A percentile compares a stretch with the other conserved stretches of the same genome.
phyloP scores from a whole-genome alignment of 116 monocot species.

The Cymodocea nodosa region DNA sequence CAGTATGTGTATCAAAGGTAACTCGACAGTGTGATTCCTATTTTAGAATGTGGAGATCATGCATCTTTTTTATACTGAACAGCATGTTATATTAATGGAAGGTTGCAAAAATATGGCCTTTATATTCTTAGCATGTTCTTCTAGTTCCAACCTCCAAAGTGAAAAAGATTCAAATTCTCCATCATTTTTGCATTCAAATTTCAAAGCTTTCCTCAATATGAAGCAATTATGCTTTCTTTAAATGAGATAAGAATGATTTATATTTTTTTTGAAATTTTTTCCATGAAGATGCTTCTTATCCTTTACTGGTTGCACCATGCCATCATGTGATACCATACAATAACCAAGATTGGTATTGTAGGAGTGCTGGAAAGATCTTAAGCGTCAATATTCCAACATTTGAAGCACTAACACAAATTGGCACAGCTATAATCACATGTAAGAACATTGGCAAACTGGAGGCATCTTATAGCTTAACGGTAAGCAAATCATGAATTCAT shows the following conservation, averaged over 20 bases:
- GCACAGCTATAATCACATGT: slow-evolving; percentile 46
- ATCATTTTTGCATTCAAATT: too few species aligned
- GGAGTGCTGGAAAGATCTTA: slow-evolving; percentile 83
- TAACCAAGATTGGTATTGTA: slow-evolving; percentile 11
- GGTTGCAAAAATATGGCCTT: too few species aligned
- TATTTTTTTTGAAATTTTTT: too few species aligned
- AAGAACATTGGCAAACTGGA: slow-evolving; percentile 84
- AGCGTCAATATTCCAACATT: slow-evolving; percentile 67
- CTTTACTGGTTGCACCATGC: too few species aligned
- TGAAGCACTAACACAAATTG: slow-evolving; percentile 85
- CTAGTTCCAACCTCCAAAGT: too few species aligned
- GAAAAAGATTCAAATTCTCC: too few species aligned
- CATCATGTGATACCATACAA: neutral
- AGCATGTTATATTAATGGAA: too few species aligned
- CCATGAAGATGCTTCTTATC: too few species aligned
- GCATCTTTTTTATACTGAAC: neutral
- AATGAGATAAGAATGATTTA: too few species aligned
- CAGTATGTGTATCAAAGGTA: slow-evolving; percentile 95
- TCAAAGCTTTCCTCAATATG: too few species aligned
- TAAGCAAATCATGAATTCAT: slow-evolving; percentile 10
- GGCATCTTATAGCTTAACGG: slow-evolving; percentile 91
- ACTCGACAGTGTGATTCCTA: neutral
- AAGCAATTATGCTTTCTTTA: too few species aligned
- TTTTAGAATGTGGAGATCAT: neutral
- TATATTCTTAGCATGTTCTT: too few species aligned